Conservation (phyloP, 2,329 filamentous ascomycete species). For the Elsinoe perseae region DNA sequence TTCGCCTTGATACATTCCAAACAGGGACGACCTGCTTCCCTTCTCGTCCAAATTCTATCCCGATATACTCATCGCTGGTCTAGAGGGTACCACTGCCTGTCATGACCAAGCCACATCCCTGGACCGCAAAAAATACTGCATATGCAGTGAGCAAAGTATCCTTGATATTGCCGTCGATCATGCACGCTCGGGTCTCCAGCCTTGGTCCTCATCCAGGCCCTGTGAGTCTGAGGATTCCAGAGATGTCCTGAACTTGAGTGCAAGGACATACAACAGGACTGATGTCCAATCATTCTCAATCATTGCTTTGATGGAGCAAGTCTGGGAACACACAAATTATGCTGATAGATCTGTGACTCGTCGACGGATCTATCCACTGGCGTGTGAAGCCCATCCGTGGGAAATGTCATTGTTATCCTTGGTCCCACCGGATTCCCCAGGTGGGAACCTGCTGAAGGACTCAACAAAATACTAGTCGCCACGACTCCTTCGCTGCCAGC, state of each 20-base stretch:
- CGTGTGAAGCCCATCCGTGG: background rate
- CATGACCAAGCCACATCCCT: background rate
- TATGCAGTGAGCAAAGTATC: background rate
- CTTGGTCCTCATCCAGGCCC: background rate
- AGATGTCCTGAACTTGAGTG: too few species aligned
- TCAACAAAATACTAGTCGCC: background rate
- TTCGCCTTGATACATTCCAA: background rate
- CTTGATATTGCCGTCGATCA: background rate
- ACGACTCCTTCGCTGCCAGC: background rate
- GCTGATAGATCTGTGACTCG: background rate
- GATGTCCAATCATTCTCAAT: too few species aligned
- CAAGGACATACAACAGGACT: background rate
- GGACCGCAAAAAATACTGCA: background rate
- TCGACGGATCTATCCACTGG: background rate
- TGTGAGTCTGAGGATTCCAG: background rate
- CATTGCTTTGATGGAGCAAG: background rate
- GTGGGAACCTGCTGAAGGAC: background rate
- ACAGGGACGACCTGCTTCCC: constrained; percentile 2
- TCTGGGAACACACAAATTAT: background rate
- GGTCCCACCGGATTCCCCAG: background rate
- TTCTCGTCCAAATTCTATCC: background rate
- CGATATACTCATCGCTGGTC: background rate
- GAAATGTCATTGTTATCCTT: background rate
- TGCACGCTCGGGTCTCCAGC: background rate
- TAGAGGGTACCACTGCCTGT: background rate